Conservation (phyloP, 2,329 filamentous ascomycete species). For the Epichloe elymi region DNA sequence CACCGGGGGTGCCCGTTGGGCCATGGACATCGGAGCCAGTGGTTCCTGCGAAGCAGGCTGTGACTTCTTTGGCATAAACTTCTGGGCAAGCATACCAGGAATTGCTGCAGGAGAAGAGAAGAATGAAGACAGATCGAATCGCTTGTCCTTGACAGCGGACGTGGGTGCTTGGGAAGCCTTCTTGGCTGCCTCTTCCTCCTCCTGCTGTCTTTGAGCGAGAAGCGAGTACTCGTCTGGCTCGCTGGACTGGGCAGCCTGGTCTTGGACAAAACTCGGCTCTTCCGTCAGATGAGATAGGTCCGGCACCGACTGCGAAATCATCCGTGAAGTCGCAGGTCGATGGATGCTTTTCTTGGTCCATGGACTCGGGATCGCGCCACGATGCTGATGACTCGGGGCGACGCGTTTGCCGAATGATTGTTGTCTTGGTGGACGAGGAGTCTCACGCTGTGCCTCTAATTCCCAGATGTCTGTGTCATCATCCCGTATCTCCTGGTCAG, state of each 20-base stretch:
- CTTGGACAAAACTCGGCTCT: constrained; percentile 4
- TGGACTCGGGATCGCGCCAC: constrained; percentile 22
- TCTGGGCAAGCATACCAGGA: constrained; percentile 20
- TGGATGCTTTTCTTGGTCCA: constrained; percentile 22
- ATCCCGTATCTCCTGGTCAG: constrained; percentile 13
- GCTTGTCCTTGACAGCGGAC: constrained; percentile 17
- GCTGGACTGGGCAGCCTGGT: constrained; percentile 8
- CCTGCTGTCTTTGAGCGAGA: constrained; percentile 20
- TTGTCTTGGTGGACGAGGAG: constrained; percentile 20
- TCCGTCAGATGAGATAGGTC: constrained; percentile 6
- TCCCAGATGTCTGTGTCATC: constrained; percentile 45
- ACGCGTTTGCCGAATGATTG: constrained; percentile 17
- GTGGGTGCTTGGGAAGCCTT: constrained; percentile 7
- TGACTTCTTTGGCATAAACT: constrained; percentile 16
- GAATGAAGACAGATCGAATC: constrained; percentile 38
- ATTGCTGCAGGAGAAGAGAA: constrained; percentile 42
- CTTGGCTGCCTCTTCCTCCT: constrained; percentile 8
- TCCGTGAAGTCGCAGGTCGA: not conserved
- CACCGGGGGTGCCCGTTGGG: constrained; percentile 12
- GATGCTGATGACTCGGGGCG: constrained; percentile 10
- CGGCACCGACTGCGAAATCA: constrained; percentile 6
- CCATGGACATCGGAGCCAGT: constrained; percentile 3
- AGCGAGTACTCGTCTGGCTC: constrained; percentile 32
- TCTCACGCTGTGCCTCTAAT: constrained; percentile 38
- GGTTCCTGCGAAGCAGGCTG: constrained; percentile 2